These are phyloP conservation scores for Nakazawaea molendinolei DNA, from an alignment of 805 yeast genomes.

Conservation along the genomic window DNA sequence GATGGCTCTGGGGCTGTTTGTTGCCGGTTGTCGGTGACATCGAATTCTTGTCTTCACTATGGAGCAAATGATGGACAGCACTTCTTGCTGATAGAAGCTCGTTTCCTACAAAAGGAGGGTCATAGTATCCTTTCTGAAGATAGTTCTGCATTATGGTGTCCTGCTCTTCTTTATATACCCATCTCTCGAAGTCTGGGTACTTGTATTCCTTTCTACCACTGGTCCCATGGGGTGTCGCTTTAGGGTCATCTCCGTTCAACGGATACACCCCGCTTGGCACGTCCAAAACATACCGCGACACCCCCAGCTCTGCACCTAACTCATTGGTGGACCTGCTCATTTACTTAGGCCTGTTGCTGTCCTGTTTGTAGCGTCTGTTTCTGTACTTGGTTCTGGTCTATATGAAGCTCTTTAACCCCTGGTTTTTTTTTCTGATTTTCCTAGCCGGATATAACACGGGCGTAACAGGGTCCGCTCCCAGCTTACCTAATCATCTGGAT, in stretches of 20 bases:
- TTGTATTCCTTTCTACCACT: constrained; percentile 14
- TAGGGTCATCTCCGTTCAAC: constrained; percentile 19
- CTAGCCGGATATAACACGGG: too few species aligned
- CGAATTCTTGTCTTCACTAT: constrained; percentile 14
- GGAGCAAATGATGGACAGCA: constrained; percentile 33
- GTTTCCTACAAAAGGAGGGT: constrained; percentile 53
- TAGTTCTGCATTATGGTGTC: constrained; percentile 45
- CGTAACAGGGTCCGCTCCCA: too few species aligned
- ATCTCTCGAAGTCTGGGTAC: constrained; percentile 69
- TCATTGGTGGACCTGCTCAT: too few species aligned
- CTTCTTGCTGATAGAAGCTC: constrained; percentile 69
- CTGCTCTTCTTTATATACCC: constrained; percentile 56
- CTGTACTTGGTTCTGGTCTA: too few species aligned
- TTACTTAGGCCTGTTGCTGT: too few species aligned
- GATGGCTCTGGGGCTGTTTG: not conserved
- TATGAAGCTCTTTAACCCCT: too few species aligned
- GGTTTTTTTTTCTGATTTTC: too few species aligned
- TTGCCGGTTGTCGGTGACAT: too few species aligned
- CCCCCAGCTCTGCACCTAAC: too few species aligned
- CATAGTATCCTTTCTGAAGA: constrained; percentile 67
- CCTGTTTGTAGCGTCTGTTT: too few species aligned
- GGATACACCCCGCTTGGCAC: constrained; percentile 25
- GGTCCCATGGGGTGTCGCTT: constrained; percentile 1
- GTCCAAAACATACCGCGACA: constrained; percentile 6
- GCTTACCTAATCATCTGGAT: too few species aligned